Evolutionary conservation across 371 early-diverging fungal species (phyloP), one percentile per base, ranked within the genome.

Genomic region (Funneliformis caledonium): DNA sequence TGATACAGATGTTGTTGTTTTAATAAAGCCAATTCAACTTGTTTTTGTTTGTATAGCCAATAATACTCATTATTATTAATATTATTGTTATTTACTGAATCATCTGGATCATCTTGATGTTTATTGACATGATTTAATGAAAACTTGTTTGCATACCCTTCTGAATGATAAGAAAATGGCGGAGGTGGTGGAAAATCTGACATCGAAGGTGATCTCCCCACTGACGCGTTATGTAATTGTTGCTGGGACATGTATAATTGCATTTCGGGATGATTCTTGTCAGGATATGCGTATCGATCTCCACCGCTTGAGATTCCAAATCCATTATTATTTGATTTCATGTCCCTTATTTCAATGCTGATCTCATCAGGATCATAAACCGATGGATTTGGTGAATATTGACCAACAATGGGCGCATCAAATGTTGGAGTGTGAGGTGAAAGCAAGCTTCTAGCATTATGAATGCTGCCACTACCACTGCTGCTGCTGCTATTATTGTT

Each of bases 291-390:
- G 37, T 37, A 37, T 37, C 37, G 37, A 56, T 56, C n/a, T 22
- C 11, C n/a, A 62, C 12, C n/a, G n/a, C 6, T 62, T 19, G 14
- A 5, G 19, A 62, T 62, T 19, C 12, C n/a, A 62, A 19, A 19
- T 5, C n/a, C n/a, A 62, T 19, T 62, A 62, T n/a, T 62, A 62
- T 19, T 26, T 2, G 19, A 19, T 4, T 56, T 19, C 7, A 7
- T 65, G 31, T 65, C 37, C 26, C 37, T 65, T 33, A 65, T 33
- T 31, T 65, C 37, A 31, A 31, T 16, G 31, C 37, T 33, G 10
- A 31, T 33, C 31, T 65, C 65, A 65, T 65, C 26, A 65, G 65
- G 31, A 65, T 65, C 65, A 33, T 65, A 65, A 65, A 65, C 65
- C 0, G 64, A 64, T 26, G 22, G 31, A 26, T n/a, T 31, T 31